phyloP scores from a whole-genome alignment of 1,139 yeast genomes.

The Sugiyamaella novakii region DNA sequence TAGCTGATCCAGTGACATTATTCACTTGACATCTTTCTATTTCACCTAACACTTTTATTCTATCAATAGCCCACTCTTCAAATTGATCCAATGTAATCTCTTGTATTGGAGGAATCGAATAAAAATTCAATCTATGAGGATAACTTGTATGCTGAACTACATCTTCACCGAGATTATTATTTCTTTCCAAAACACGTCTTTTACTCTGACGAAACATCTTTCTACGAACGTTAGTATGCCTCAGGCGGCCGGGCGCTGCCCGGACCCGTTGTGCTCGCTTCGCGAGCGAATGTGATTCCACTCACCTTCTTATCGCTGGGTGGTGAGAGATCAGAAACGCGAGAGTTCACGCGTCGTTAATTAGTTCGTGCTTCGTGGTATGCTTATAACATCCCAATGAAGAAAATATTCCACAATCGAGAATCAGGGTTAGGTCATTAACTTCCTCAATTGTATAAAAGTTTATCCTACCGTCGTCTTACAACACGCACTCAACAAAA shows the following conservation, averaged over 20 bases:
- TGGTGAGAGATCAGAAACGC: slow-evolving; percentile 2
- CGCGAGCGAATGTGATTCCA: too few species aligned
- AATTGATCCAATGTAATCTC: slow-evolving; percentile 91
- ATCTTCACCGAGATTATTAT: slow-evolving; percentile 54
- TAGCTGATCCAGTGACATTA: slow-evolving; percentile 64
- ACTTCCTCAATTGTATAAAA: too few species aligned
- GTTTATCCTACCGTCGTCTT: too few species aligned
- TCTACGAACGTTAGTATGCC: too few species aligned
- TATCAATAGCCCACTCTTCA: slow-evolving; percentile 93
- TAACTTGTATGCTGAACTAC: slow-evolving; percentile 42
- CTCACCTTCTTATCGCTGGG: too few species aligned
- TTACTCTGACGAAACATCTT: slow-evolving; percentile 74
- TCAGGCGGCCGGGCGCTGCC: too few species aligned
- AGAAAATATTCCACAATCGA: slow-evolving; percentile 1
- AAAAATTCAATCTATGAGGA: slow-evolving; percentile 62
- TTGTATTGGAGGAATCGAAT: slow-evolving; percentile 71
- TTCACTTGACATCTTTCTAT: slow-evolving; percentile 75
- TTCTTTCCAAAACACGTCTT: slow-evolving; percentile 74
- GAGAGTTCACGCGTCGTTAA: slow-evolving; percentile 6
- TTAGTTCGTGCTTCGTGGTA: slow-evolving; percentile 1
- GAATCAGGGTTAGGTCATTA: too few species aligned
- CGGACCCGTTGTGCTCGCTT: too few species aligned
- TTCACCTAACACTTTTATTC: slow-evolving; percentile 79
- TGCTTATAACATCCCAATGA: too few species aligned
- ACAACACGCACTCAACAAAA: slow-evolving; percentile 1